Conservation (phyloP, 257 asterid genomes). For the Ilex aquifolium region DNA sequence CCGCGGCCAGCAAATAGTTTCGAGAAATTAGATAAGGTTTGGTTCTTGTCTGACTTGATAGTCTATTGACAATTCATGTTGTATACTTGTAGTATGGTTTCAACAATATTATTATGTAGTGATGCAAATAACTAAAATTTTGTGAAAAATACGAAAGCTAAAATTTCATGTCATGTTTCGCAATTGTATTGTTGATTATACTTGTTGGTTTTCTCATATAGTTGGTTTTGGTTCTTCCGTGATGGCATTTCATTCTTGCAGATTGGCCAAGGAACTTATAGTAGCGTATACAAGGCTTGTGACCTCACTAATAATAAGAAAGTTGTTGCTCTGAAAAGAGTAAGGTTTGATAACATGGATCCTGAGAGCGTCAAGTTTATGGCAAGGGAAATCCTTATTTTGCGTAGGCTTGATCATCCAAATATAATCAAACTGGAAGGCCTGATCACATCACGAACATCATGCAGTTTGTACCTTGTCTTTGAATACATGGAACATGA, state of each 20-base stretch:
- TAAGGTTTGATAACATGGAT: conserved; percentile 16
- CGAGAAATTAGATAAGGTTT: conserved; percentile 91
- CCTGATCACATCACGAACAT: conserved; percentile 33
- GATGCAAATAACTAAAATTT: background rate
- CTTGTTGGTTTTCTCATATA: background rate
- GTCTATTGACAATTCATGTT: background rate
- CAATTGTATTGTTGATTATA: too few relatives aligned
- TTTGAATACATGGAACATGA: conserved; percentile 68
- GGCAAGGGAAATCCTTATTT: conserved; percentile 32
- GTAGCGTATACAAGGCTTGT: conserved; percentile 24
- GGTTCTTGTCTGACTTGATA: conserved; percentile 11
- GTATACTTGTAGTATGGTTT: background rate
- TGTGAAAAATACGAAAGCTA: too few relatives aligned
- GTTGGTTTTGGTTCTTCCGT: background rate
- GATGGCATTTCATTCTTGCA: conserved; percentile 7
- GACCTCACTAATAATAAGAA: conserved; percentile 12
- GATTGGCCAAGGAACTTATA: conserved; percentile 26
- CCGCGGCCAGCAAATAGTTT: conserved; percentile 82
- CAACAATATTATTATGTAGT: background rate
- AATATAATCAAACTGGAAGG: conserved; percentile 24
- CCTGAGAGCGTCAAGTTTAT: conserved; percentile 21
- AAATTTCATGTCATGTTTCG: too few relatives aligned
- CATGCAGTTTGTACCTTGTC: conserved; percentile 47
- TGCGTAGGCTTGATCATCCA: conserved; percentile 25
- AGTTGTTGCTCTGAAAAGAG: conserved; percentile 24